These are phyloP conservation scores for California macrophylla DNA, from an alignment of 441 rosid species.

Conservation along the genomic window DNA sequence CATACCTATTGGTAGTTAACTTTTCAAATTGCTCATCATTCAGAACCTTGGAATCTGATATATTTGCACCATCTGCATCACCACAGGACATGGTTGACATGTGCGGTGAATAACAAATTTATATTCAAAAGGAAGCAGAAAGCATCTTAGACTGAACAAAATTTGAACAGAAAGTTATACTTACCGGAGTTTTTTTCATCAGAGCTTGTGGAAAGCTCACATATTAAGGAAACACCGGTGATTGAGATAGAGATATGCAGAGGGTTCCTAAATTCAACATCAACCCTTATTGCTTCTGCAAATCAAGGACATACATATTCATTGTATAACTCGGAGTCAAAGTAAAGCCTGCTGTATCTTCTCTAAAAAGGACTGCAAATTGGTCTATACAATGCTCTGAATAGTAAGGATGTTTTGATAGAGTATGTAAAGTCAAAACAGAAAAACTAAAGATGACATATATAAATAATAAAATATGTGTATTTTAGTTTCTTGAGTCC, in stretches of 20 bases:
- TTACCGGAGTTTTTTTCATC: conserved; percentile 58
- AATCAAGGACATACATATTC: conserved; percentile 7
- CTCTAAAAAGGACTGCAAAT: background rate
- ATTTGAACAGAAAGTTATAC: conserved; percentile 20
- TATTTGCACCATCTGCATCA: conserved; percentile 37
- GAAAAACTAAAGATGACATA: background rate
- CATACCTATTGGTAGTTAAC: conserved; percentile 33
- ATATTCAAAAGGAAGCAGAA: conserved; percentile 1
- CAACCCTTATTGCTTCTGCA: conserved; percentile 77
- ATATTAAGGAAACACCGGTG: conserved; percentile 61
- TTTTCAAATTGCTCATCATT: conserved; percentile 33
- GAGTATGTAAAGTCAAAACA: conserved; percentile 1
- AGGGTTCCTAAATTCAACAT: conserved; percentile 71
- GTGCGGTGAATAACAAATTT: background rate
- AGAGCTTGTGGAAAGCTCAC: conserved; percentile 52
- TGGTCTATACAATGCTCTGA: background rate
- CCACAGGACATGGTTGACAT: conserved; percentile 15
- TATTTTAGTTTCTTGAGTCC: background rate
- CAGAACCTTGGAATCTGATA: conserved; percentile 33
- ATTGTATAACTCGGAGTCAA: background rate
- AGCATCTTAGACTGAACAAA: background rate
- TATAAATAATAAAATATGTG: background rate
- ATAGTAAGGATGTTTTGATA: background rate
- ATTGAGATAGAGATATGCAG: conserved; percentile 64
- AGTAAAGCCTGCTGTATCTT: background rate